Percentiles rank a stretch among this genome's conserved stretches.
phyloP scores from a whole-genome alignment of 352 stramenopile species.

The Phytophthora boehmeriae region DNA sequence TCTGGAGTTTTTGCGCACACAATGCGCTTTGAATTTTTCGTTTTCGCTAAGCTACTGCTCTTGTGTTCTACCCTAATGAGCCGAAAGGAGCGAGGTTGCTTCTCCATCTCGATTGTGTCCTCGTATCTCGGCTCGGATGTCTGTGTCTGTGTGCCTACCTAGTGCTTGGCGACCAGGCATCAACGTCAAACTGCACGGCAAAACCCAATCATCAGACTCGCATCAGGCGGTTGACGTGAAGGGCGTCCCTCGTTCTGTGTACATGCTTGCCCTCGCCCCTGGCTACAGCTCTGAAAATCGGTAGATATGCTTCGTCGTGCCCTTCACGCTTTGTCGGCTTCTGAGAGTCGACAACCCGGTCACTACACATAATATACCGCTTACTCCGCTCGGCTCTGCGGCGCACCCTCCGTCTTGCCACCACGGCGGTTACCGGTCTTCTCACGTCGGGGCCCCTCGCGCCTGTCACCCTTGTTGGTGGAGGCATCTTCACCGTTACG shows the following conservation, averaged over 20 bases:
- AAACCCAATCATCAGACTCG: slow-evolving; percentile 13
- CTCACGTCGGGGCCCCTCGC: slow-evolving; percentile 54
- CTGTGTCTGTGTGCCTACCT: slow-evolving; percentile 41
- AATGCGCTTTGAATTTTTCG: slow-evolving; percentile 25
- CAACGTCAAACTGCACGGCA: slow-evolving; percentile 9
- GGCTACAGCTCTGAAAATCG: slow-evolving; percentile 17
- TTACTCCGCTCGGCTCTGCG: slow-evolving; percentile 56
- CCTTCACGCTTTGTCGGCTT: slow-evolving; percentile 6
- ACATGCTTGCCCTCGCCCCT: slow-evolving; percentile 6
- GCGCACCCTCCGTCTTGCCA: slow-evolving; percentile 61
- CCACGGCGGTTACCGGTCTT: slow-evolving; percentile 69
- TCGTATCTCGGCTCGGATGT: slow-evolving; percentile 28
- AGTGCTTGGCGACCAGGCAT: slow-evolving; percentile 25
- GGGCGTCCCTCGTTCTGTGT: slow-evolving; percentile 13
- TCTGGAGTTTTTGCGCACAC: slow-evolving; percentile 15
- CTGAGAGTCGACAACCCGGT: slow-evolving; percentile 14
- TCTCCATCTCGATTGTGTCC: slow-evolving; percentile 21
- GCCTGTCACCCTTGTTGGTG: slow-evolving; percentile 41
- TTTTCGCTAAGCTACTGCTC: slow-evolving; percentile 31
- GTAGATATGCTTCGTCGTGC: slow-evolving; percentile 13
- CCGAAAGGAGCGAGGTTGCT: slow-evolving; percentile 17
- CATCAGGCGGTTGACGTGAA: slow-evolving; percentile 11
- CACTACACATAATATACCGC: slow-evolving; percentile 35
- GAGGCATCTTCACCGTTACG: slow-evolving; percentile 59
- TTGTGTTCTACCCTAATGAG: slow-evolving; percentile 44